Evolutionary conservation across 1,284 basidiomycete species (phyloP), one percentile per base, ranked within the genome.

Genomic region (Apiotrichum gamsii): DNA sequence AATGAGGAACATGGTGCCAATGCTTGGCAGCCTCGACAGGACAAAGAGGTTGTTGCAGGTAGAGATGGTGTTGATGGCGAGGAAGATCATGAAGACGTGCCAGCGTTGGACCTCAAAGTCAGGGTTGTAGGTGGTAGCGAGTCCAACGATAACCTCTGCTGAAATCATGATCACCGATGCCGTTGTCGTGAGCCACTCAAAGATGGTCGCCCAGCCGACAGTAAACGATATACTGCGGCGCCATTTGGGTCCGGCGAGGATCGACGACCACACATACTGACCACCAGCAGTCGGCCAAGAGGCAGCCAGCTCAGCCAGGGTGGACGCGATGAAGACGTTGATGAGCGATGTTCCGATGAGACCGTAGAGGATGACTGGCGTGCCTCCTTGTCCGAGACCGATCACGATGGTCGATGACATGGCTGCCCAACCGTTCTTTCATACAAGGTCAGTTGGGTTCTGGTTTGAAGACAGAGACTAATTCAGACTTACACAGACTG

Each of bases 21-120:
- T 47, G 20, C 32, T 29, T 8, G 49, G 49, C 5, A 41, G 20
- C 3, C 25, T 29, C 5, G 39, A 24, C 10, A 41, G 25, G 15
- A 45, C 43, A 18, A 56, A 44, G 13, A 52, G 39, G 32, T 56
- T 56, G 39, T 23, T 46, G 28, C 20, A 18, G 35, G 57, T 23
- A 14, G 52, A 39, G 33, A 51, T 14, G 14, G 41, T 29, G 31
- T 52, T 49, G 28, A 45, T 25, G 15, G 39, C 34, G n/a, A 42
- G 16, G 32, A 42, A 56, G 16, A 56, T 40, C 13, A 46, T n/a
- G 43, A 52, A 56, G 14, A 56, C 47, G 18, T 42, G 41, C 53
- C 53, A 56, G 16, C 53, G 49, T 33, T 56, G 36, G 20, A 56
- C 34, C n/a, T 39, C 43, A 37, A 56, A 52, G 30, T 25, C 33